These are phyloP conservation scores for Thalia dealbata DNA, from an alignment of 176 grass and related monocot genomes.

Conservation along the genomic window DNA sequence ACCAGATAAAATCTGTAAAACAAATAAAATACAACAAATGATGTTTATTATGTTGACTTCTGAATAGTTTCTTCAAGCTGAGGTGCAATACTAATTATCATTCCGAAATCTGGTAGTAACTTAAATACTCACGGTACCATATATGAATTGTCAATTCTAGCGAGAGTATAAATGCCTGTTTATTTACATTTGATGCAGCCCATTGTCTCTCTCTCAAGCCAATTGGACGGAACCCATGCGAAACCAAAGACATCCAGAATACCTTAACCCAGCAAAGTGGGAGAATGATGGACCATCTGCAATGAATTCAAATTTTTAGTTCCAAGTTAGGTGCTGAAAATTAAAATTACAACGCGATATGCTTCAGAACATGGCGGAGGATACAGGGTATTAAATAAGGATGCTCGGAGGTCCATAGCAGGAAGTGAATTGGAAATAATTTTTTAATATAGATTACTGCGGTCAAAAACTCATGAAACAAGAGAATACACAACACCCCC, in stretches of 20 bases:
- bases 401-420: background rate
- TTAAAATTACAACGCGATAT: background rate
- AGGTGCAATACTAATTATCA: background rate
- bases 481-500: no score
- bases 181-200: slow-evolving; percentile 73
- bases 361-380: background rate
- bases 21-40: background rate
- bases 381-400: background rate
- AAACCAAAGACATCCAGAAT: slow-evolving; percentile 73
- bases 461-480: no score
- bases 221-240: slow-evolving; percentile 48
- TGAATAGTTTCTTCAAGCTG: background rate
- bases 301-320: slow-evolving; percentile 15
- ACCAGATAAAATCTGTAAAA: background rate
- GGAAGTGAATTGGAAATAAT: no score
- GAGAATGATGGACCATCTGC: slow-evolving; percentile 80
- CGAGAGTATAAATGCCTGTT: background rate
- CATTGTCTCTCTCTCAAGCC: slow-evolving; percentile 79
- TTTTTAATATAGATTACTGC: no score
- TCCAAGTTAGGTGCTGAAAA: background rate
- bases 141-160: background rate
- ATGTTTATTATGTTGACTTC: background rate
- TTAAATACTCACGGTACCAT: background rate
- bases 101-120: background rate
- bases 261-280: slow-evolving; percentile 73